Conservation (phyloP, 345 rosid species). For the Eucalyptus virginea region DNA sequence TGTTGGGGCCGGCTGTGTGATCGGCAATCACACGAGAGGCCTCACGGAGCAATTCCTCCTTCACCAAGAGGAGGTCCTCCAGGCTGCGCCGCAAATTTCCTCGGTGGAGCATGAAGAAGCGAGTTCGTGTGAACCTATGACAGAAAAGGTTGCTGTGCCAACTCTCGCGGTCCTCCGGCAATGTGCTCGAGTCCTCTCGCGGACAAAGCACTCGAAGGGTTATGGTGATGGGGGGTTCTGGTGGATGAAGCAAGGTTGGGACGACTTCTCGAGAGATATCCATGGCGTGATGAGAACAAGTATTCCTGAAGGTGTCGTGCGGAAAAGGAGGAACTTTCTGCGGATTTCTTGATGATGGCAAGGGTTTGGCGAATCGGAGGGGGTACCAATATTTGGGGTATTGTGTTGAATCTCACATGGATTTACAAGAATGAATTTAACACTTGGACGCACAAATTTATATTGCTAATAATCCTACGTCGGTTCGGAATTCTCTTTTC, state of each 20-base stretch:
- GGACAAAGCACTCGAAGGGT: background rate
- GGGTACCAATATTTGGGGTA: no score
- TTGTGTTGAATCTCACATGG: background rate
- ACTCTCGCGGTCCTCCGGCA: background rate
- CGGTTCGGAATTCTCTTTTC: background rate
- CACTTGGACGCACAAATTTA: background rate
- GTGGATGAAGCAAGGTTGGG: background rate
- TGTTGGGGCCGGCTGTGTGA: background rate
- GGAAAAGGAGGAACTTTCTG: background rate
- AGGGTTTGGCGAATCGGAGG: background rate
- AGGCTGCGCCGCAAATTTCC: background rate
- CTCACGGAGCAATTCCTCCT: background rate
- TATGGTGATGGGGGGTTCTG: background rate
- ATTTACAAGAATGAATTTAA: background rate
- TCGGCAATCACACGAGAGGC: background rate
- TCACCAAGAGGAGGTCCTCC: background rate
- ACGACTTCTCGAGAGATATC: background rate
- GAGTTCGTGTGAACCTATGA: background rate
- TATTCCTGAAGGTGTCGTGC: background rate
- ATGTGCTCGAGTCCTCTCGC: background rate
- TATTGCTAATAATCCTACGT: background rate
- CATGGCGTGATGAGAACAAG: background rate
- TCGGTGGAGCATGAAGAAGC: background rate
- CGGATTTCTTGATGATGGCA: background rate
- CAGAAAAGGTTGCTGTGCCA: background rate